These are phyloP conservation scores for Rhizoclosmatium globosum DNA, from an alignment of 192 early-diverging fungal genomes.

Conservation along the genomic window DNA sequence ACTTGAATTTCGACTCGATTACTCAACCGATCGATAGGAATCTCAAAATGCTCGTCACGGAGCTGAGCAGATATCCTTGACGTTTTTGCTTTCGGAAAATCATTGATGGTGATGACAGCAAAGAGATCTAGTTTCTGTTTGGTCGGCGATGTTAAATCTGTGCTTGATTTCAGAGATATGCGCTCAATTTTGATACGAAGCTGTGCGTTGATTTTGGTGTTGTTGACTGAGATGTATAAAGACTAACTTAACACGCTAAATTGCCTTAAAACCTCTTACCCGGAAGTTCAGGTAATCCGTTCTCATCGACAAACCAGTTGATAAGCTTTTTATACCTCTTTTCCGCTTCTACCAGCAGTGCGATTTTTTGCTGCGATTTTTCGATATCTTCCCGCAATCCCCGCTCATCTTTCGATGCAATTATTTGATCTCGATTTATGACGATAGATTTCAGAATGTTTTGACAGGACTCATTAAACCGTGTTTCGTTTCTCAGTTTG, in stretches of 20 bases:
- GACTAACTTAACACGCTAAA: neutral
- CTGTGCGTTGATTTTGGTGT: slow-evolving; percentile 24
- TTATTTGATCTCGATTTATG: slow-evolving; percentile 9
- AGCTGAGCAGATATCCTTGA: slow-evolving; percentile 4
- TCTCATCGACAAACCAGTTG: slow-evolving; percentile 23
- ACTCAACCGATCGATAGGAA: slow-evolving; percentile 16
- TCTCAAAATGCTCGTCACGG: slow-evolving; percentile 24
- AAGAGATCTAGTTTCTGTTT: slow-evolving; percentile 18
- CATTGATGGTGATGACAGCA: slow-evolving; percentile 27
- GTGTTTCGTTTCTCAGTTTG: neutral
- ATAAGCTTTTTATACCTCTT: slow-evolving; percentile 1
- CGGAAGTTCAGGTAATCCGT: slow-evolving; percentile 4
- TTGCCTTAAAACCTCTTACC: neutral
- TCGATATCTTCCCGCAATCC: slow-evolving; percentile 27
- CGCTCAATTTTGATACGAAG: slow-evolving; percentile 23
- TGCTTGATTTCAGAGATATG: neutral
- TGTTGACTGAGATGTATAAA: neutral
- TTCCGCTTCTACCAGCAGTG: neutral
- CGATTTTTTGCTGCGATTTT: slow-evolving; percentile 12
- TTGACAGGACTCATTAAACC: slow-evolving; percentile 21
- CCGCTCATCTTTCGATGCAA: slow-evolving; percentile 34
- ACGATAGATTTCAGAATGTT: slow-evolving; percentile 27
- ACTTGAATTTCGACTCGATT: slow-evolving; percentile 33
- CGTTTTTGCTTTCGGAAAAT: slow-evolving; percentile 21
- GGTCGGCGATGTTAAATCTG: neutral